A percentile compares a stretch with the other conserved stretches of the same genome.
These are phyloP conservation scores for Fragaria vesca DNA, from an alignment of 306 rosid species.

Conservation along the genomic window DNA sequence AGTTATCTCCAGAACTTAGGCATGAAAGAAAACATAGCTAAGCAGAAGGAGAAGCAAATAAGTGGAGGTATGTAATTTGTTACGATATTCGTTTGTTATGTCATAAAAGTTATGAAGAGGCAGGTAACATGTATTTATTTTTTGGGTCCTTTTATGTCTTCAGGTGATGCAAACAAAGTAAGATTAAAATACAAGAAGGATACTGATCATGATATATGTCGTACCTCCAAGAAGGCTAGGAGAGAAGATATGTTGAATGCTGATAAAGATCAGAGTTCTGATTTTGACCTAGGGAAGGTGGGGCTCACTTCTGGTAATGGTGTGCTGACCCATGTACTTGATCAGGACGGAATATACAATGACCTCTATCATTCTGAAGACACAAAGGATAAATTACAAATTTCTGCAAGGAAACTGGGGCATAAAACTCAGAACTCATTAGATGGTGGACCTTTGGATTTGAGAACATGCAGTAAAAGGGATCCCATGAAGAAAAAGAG, in stretches of 20 bases:
- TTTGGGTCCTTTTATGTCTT: slow-evolving; percentile 10
- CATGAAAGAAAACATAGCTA: slow-evolving; percentile 41
- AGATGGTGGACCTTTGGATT: slow-evolving; percentile 37
- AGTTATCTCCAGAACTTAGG: slow-evolving; percentile 32
- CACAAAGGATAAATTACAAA: slow-evolving; percentile 26
- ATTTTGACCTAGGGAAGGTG: slow-evolving; percentile 33
- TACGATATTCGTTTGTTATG: slow-evolving; percentile 17
- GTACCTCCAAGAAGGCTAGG: slow-evolving; percentile 50
- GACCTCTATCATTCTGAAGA: slow-evolving; percentile 44
- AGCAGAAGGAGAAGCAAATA: slow-evolving; percentile 41
- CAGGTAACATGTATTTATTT: slow-evolving; percentile 8
- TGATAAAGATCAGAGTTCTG: slow-evolving; percentile 36
- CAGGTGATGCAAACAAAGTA: slow-evolving; percentile 47
- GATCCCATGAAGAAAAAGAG: slow-evolving; percentile 59
- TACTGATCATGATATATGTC: slow-evolving; percentile 42
- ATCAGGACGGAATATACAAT: slow-evolving; percentile 42
- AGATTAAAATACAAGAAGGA: slow-evolving; percentile 49
- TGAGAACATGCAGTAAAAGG: slow-evolving; percentile 18
- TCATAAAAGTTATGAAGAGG: not conserved
- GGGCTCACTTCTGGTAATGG: slow-evolving; percentile 37
- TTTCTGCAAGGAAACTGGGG: slow-evolving; percentile 39
- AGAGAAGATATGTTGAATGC: slow-evolving; percentile 30
- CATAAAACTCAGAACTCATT: slow-evolving; percentile 40
- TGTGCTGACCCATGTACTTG: slow-evolving; percentile 34
- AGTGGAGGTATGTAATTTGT: slow-evolving; percentile 45